Base-by-base conservation (phyloP, 805 yeast species). In the Candida krabiensis region DNA sequence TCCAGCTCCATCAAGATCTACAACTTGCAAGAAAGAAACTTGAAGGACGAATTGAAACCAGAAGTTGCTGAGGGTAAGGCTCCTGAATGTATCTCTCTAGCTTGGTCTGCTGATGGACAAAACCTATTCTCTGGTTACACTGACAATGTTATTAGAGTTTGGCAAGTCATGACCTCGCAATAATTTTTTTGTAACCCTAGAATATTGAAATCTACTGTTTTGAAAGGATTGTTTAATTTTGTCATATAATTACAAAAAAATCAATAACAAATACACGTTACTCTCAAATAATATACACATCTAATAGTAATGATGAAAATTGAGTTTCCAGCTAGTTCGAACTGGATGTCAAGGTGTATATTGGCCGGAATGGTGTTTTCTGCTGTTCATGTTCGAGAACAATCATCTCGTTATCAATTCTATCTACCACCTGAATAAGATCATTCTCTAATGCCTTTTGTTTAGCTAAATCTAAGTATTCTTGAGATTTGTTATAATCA, bases 101-200 rank as follows among this genome's bases (percentile, higher is more conserved):
- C 97, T 71, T 93, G 99, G 99, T 90, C 98, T 64, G 91, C 96
- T 73, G 99, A 93, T 65, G 99, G 99, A 72, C 98, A 91, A 82
- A 88, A 85, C 85, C 82, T 93, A 75, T 93, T 88, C 71, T 96
- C 98, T 64, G 99, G 99, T 82, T 93, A 93, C 96, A 90, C 97
- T 67, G 99, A 93, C 77, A 87, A 87, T 81, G 81, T 86, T 70
- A 91, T 93, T 82, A 91, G 99, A 80, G 99, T 93, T 75, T 93
- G 99, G 99, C 98, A 93, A 84, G 96, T 93, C 64, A 93, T 93
- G 98, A 87, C 95, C 76, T 74, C 83, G 54, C 62, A 65, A 52
- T 66, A 64, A 59, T 45, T 55, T 38, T 36, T 30, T 46, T 44
- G 48, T 41, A 49, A 37, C 31, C 32, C 35, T 46, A 35, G 35